Conservation (phyloP, 2,329 filamentous ascomycete species). For the Volutella citrinella region DNA sequence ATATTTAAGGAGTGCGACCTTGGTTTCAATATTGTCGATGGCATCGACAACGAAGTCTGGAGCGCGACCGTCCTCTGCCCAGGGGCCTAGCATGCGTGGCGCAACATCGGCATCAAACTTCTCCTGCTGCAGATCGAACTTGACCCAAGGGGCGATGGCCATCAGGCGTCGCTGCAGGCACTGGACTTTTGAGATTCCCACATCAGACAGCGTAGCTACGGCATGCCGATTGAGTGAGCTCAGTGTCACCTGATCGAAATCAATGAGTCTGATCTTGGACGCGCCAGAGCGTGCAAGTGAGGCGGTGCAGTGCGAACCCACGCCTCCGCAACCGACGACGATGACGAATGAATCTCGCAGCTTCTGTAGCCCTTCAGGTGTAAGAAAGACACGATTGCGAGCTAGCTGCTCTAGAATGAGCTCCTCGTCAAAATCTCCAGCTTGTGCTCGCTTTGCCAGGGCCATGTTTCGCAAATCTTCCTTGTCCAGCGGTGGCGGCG, state of each 20-base stretch:
- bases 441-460: constrained; percentile 58
- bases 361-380: constrained; percentile 73
- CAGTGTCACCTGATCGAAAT: constrained; percentile 96
- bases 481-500: constrained; percentile 46
- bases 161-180: constrained; percentile 77
- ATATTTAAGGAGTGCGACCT: constrained; percentile 85
- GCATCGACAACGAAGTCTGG: constrained; percentile 94
- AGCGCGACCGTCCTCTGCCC: constrained; percentile 56
- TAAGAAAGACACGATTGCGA: constrained; percentile 88
- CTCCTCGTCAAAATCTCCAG: constrained; percentile 67
- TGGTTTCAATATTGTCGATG: constrained; percentile 97
- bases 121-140: constrained; percentile 82
- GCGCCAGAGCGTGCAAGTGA: constrained; percentile 87
- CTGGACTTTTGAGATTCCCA: constrained; percentile 87
- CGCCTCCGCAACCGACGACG: constrained; percentile 89
- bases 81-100: constrained; percentile 62
- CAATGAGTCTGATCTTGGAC: constrained; percentile 80
- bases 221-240: constrained; percentile 95
- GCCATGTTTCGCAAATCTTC: constrained; percentile 60
- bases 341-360: constrained; percentile 81
- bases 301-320: constrained; percentile 87
- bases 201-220: constrained; percentile 88
- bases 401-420: constrained; percentile 93
- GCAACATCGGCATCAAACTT: constrained; percentile 73
- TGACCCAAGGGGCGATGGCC: constrained; percentile 87